These are phyloP conservation scores for Cercospora nicotianae DNA, from an alignment of 2,329 filamentous ascomycete genomes.

Conservation along the genomic window DNA sequence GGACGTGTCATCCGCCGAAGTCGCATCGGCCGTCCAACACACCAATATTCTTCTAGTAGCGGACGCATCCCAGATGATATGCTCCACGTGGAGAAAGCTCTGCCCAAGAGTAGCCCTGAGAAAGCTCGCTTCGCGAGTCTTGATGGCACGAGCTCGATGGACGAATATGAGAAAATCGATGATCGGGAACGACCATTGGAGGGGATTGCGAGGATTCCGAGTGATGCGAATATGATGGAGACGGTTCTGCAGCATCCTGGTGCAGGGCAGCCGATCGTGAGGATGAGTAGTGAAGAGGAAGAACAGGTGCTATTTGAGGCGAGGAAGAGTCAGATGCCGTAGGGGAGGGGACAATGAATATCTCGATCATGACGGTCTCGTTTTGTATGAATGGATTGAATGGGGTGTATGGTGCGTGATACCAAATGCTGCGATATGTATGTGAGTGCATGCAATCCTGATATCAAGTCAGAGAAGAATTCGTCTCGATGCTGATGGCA, in stretches of 20 bases:
- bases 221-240: conserved; percentile 7
- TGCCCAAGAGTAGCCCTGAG: not conserved
- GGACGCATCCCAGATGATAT: not conserved
- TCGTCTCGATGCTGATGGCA: too few relatives aligned
- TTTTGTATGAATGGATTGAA: not conserved
- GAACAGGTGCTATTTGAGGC: not conserved
- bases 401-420: not conserved
- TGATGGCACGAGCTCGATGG: not conserved
- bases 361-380: not conserved
- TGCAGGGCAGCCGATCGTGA: not conserved
- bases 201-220: not conserved
- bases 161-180: not conserved
- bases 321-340: not conserved
- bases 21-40: not conserved
- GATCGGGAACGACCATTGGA: not conserved
- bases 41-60: not conserved
- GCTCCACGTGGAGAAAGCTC: conserved; percentile 3
- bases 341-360: not conserved
- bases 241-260: conserved; percentile 1
- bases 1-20: not conserved
- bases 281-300: not conserved
- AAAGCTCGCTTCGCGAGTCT: conserved; percentile 1
- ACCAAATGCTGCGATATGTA: not conserved
- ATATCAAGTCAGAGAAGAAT: too few relatives aligned
- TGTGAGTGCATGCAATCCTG: too few relatives aligned